Conservation (phyloP, 441 rosid genomes). For the Brassica hybrid region DNA sequence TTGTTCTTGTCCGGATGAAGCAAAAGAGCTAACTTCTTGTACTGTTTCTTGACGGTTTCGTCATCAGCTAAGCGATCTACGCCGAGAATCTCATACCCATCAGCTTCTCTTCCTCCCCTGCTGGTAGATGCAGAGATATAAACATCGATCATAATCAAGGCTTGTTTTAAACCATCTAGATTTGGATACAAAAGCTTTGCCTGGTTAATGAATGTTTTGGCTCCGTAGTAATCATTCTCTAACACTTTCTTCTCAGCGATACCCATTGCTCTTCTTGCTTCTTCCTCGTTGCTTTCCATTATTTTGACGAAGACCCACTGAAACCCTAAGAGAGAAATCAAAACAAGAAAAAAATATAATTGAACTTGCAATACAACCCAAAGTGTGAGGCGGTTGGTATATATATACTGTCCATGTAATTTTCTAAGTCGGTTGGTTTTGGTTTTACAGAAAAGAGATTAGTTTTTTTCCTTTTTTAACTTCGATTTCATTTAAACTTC, state of each 20-base stretch:
- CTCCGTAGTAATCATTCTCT: conserved; percentile 65
- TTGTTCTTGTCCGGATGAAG: conserved; percentile 97
- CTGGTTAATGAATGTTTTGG: conserved; percentile 67
- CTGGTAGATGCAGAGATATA: conserved; percentile 62
- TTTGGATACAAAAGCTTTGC: conserved; percentile 76
- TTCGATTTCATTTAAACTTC: too few species aligned
- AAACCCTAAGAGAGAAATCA: too few species aligned
- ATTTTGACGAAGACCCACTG: too few species aligned
- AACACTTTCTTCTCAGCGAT: conserved; percentile 73
- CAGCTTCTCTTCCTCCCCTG: conserved; percentile 53
- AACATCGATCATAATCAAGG: conserved; percentile 65
- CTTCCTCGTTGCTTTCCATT: conserved; percentile 88
- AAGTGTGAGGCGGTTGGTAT: too few species aligned
- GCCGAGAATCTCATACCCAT: conserved; percentile 81
- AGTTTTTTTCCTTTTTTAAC: too few species aligned
- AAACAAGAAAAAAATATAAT: too few species aligned
- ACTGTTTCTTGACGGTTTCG: conserved; percentile 73
- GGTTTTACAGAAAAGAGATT: not conserved
- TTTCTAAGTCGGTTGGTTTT: not conserved
- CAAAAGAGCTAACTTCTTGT: conserved; percentile 69
- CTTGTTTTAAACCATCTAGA: conserved; percentile 70
- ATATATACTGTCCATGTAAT: not conserved
- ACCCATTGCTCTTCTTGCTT: conserved; percentile 80
- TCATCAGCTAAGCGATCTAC: conserved; percentile 69
- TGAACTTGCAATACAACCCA: too few species aligned